These are phyloP conservation scores for Pseudonectria buxi DNA, from an alignment of 2,329 filamentous ascomycete genomes.

Conservation along the genomic window DNA sequence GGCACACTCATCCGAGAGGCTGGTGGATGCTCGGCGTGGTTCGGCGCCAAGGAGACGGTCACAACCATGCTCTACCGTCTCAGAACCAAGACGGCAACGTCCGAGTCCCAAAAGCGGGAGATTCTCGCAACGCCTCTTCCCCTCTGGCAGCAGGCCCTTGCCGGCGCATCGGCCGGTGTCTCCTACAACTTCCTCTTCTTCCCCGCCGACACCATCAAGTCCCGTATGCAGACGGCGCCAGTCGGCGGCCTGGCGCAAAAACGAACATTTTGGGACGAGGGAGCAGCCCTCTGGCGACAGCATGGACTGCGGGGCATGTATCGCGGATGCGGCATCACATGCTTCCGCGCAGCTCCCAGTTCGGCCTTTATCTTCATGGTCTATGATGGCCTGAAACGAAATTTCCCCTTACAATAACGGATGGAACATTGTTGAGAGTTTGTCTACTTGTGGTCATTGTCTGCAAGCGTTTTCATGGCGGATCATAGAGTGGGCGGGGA, in stretches of 20 bases:
- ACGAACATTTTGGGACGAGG: slow-evolving; percentile 67
- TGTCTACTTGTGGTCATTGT: not conserved
- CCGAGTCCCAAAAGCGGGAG: slow-evolving; percentile 33
- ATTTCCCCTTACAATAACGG: slow-evolving; percentile 46
- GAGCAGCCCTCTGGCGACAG: slow-evolving; percentile 67
- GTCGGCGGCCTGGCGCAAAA: slow-evolving; percentile 48
- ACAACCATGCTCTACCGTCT: slow-evolving; percentile 61
- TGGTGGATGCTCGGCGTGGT: slow-evolving; percentile 91
- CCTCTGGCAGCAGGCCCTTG: slow-evolving; percentile 79
- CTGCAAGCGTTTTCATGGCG: not conserved
- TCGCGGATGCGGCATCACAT: slow-evolving; percentile 90
- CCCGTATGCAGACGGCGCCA: slow-evolving; percentile 87
- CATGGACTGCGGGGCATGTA: slow-evolving; percentile 83
- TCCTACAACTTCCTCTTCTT: slow-evolving; percentile 97
- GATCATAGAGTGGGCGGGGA: too few relatives aligned
- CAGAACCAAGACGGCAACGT: slow-evolving; percentile 38
- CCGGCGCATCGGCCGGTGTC: slow-evolving; percentile 83
- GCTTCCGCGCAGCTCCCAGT: slow-evolving; percentile 78
- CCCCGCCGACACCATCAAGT: slow-evolving; percentile 95
- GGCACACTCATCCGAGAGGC: slow-evolving; percentile 92
- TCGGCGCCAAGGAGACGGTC: slow-evolving; percentile 80
- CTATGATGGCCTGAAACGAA: slow-evolving; percentile 75
- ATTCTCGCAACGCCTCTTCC: slow-evolving; percentile 53
- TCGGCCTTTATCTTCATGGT: slow-evolving; percentile 98
- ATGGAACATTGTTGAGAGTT: not conserved